Evolutionary conservation across 441 rosid species (phyloP), one percentile per base, ranked within the genome.

Genomic region (Gossypium davidsonii): DNA sequence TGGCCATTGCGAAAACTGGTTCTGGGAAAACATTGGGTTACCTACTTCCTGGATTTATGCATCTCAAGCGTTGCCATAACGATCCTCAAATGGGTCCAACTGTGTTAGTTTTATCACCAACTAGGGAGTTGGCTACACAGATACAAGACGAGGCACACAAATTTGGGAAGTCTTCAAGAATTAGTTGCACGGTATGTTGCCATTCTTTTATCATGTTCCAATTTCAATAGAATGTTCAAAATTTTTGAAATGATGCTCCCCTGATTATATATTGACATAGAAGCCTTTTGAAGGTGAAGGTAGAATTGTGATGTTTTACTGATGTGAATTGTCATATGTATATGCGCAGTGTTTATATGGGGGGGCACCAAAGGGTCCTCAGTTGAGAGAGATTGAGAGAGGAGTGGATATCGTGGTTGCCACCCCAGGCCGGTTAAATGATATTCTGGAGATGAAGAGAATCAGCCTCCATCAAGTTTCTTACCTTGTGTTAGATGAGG

Each of bases 1-100:
- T 96, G 64, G 99, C 99, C 78, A 84, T 96, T 79, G 99, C 98
- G 20, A 96, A 93, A 85, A 96, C 97, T 28, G 98, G 99, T 73
- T 96, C 99, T 0, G 98, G 99, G 48, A 96, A 96, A 89, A 96
- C 99, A 21, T 79, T 93, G 83, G 97, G 99, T 68, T 96, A 96
- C 86, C 85, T 96, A 39, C 23, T 93, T 77, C 99, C 98, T 44
- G 91, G 94, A 26, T 96, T 90, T 78, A 46, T 64, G 69, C 98
- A 90, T 82, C 89, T 96, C 75, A 91, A 89, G 85, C 87, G 91
- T 62, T 53, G 79, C 79, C 81, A 78, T 9, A 96, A 88, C 77
- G 77, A 90, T 71, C 85, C 97, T 53, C 88, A 81, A 67, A 70
- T 87, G 90, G 99, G 99, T 76, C 99, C 99, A 63, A 91, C 97